phyloP scores from a whole-genome alignment of 2,329 filamentous ascomycete species.

The Anthostomella pinea region DNA sequence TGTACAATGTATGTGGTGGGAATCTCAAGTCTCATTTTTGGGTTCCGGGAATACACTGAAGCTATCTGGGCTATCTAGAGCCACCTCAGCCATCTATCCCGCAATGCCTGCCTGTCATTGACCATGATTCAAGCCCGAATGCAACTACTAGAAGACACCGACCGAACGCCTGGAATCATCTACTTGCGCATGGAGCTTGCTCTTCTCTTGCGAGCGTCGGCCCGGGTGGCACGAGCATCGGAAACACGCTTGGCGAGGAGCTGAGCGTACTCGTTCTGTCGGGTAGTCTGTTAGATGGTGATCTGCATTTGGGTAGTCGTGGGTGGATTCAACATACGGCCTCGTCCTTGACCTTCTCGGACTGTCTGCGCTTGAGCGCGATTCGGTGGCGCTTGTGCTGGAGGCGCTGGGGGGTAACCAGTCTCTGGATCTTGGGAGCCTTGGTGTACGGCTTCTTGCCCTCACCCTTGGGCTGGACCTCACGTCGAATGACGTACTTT shows the following conservation, averaged over 20 bases:
- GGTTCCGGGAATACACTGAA: slow-evolving; percentile 27
- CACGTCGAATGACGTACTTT: slow-evolving; percentile 99
- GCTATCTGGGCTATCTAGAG: slow-evolving; percentile 30
- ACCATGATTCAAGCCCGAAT: slow-evolving; percentile 34
- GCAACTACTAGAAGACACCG: slow-evolving; percentile 36
- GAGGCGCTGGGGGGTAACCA: slow-evolving; percentile 98
- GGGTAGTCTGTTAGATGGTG: slow-evolving; percentile 35
- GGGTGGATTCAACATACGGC: slow-evolving; percentile 65
- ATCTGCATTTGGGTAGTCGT: background rate
- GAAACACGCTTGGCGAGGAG: slow-evolving; percentile 94
- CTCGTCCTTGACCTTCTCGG: slow-evolving; percentile 98
- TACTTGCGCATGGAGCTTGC: slow-evolving; percentile 94
- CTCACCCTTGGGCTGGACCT: slow-evolving; percentile 95
- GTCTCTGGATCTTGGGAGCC: slow-evolving; percentile 99
- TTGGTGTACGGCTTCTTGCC: slow-evolving; percentile 99
- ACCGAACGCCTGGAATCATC: slow-evolving; percentile 41
- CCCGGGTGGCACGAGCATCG: slow-evolving; percentile 93
- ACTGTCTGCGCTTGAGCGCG: slow-evolving; percentile 96
- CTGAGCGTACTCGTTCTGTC: slow-evolving; percentile 92
- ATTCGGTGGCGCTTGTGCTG: slow-evolving; percentile 99
- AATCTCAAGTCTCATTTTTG: slow-evolving; percentile 29
- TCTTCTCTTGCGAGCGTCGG: slow-evolving; percentile 92
- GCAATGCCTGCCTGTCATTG: slow-evolving; percentile 21
- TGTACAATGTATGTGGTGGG: slow-evolving; percentile 14
- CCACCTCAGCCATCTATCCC: slow-evolving; percentile 23